These are phyloP conservation scores for Cordyceps cicadae DNA, from an alignment of 2,329 filamentous ascomycete species.

Conservation along the genomic window DNA sequence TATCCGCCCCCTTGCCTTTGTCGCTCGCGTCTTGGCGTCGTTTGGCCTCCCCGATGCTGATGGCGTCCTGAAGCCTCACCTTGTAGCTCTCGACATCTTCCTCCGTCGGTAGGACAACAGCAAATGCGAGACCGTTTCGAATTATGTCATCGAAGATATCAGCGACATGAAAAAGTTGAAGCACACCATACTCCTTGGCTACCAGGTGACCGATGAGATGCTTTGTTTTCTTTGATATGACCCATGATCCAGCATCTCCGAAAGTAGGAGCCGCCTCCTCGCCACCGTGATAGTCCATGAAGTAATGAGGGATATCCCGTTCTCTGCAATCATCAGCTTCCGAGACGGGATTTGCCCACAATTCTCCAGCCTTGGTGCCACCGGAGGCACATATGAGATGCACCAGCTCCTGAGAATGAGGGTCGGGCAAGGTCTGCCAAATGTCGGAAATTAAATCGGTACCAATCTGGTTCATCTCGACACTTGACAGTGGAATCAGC, in stretches of 20 bases:
- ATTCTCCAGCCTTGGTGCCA: neutral
- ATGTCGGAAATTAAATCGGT: neutral
- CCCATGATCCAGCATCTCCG: constrained; percentile 3
- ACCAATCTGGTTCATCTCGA: neutral
- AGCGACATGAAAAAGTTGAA: neutral
- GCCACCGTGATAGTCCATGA: neutral
- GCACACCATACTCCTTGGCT: neutral
- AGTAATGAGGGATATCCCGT: neutral
- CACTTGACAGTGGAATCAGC: neutral
- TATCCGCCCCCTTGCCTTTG: too few relatives aligned
- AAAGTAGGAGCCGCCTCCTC: neutral
- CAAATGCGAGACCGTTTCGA: neutral
- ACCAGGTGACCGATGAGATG: constrained; percentile 3
- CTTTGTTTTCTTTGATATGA: neutral
- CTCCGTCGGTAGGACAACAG: neutral
- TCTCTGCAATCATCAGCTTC: too few relatives aligned
- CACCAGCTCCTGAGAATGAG: neutral
- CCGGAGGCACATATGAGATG: neutral
- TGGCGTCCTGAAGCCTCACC: neutral
- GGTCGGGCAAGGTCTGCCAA: neutral
- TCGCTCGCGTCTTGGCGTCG: too few relatives aligned
- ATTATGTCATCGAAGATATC: constrained; percentile 5
- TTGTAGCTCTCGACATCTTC: neutral
- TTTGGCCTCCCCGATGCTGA: too few relatives aligned
- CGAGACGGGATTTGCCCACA: too few relatives aligned